Base-by-base conservation (phyloP, 208 protist genomes). In the Kentomonas sorsogonicus region DNA sequence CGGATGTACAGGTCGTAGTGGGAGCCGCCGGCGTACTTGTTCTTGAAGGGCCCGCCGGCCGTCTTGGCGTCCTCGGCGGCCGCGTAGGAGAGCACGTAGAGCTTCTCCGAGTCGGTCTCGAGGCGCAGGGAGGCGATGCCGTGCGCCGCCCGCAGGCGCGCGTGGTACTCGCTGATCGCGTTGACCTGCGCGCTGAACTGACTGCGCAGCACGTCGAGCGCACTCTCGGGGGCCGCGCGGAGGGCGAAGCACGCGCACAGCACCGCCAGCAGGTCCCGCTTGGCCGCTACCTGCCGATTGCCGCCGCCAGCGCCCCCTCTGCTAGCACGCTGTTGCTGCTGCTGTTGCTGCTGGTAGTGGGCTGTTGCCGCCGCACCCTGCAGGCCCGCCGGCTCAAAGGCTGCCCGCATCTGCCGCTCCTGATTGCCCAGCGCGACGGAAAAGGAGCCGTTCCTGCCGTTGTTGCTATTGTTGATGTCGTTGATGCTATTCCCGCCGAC, bases 181-280 rank as follows among this genome's bases (percentile, higher is more conserved):
- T 75, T 57, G n/a, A 92, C 59, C 13, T 74, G 57, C 23, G 73
- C 38, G 46, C 74, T 83, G 36, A 87, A 79, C 23, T 72, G 64
- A 13, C 76, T 74, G 34, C 88, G 83, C 7, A 77, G 63, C 4
- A 69, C 72, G 43, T 90, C 82, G 25, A 94, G 75, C 34, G 77
- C 73, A 31, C 80, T 83, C 13, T 64, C 71, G 7, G 60, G 40
- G 10, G 68, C 69, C 16, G 77, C 66, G 45, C 77, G 57, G 3
- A 92, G 77, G 13, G 75, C 69, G 59, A 94, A 94, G 51, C 74
- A 89, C 36, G 73, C 61, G 25, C 73, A 76, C 40, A 79, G 69
- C 13, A 88, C 51, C 16, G 84, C 68, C 22, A 82, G 54, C 13
- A 77, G 39, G 1, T 34, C 47, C 1, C 39, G 23, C 2, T 53